These are phyloP conservation scores for Lichtheimia corymbifera DNA, from an alignment of 371 early-diverging fungal species.

Conservation along the genomic window DNA sequence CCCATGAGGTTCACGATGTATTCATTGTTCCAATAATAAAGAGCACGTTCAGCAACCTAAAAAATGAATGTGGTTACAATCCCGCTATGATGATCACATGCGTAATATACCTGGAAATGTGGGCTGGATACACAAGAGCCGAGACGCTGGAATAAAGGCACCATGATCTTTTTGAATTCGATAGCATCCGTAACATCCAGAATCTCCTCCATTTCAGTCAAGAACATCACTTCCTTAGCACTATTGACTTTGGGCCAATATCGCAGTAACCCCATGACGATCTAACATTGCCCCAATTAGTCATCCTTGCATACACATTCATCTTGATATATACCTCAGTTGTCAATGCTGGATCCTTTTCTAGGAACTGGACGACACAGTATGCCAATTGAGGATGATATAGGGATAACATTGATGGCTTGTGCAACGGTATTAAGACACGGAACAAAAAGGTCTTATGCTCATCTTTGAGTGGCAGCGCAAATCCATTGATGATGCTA, in stretches of 20 bases:
- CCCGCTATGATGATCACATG: neutral
- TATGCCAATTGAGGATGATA: constrained; percentile 97
- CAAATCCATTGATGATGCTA: constrained; percentile 98
- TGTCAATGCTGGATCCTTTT: constrained; percentile 93
- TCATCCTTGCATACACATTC: too few species aligned
- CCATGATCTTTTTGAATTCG: constrained; percentile 85
- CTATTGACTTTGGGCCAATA: constrained; percentile 98
- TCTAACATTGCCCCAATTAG: constrained; percentile 43
- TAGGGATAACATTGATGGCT: constrained; percentile 82
- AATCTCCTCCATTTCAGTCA: constrained; percentile 96
- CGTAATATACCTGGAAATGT: constrained; percentile 85
- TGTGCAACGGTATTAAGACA: constrained; percentile 94
- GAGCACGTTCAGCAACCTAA: constrained; percentile 85
- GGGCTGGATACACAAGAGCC: constrained; percentile 90
- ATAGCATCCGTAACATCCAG: constrained; percentile 88
- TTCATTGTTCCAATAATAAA: constrained; percentile 97
- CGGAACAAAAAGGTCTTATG: constrained; percentile 91
- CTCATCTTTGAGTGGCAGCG: constrained; percentile 95
- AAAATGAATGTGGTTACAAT: neutral
- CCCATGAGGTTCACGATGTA: constrained; percentile 91
- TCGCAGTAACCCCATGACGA: constrained; percentile 81
- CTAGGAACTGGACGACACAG: constrained; percentile 96
- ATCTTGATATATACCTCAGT: constrained; percentile 59
- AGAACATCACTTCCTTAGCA: constrained; percentile 97
- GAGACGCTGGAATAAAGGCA: constrained; percentile 88